Percentiles rank a stretch among this genome's conserved stretches.
phyloP scores from a whole-genome alignment of 805 yeast species.

The Dipodascopsis uninucleata region DNA sequence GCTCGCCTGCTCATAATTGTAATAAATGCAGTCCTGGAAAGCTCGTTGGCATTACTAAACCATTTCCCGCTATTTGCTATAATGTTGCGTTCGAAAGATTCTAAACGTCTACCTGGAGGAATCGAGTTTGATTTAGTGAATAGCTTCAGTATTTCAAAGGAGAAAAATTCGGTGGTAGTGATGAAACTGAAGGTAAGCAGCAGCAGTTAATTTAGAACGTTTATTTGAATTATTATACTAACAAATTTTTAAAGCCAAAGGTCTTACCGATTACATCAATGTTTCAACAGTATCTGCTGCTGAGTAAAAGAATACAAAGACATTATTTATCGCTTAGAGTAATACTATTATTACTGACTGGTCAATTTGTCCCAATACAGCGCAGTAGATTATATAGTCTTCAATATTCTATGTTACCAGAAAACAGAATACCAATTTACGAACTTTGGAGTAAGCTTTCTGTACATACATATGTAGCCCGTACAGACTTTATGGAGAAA shows the following conservation, averaged over 20 bases:
- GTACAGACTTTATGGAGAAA: constrained; percentile 13
- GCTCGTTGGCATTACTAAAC: constrained; percentile 61
- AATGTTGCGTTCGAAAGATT: constrained; percentile 73
- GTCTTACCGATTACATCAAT: constrained; percentile 46
- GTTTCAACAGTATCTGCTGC: constrained; percentile 47
- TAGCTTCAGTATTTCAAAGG: neutral
- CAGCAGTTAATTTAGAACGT: neutral
- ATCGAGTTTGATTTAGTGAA: constrained; percentile 36
- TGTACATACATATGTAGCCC: constrained; percentile 5
- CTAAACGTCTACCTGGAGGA: constrained; percentile 64
- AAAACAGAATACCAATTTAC: constrained; percentile 35
- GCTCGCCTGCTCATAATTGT: constrained; percentile 52
- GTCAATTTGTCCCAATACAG: constrained; percentile 47
- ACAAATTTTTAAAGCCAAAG: constrained; percentile 38
- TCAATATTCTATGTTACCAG: constrained; percentile 53
- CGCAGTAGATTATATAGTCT: constrained; percentile 49
- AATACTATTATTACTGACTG: constrained; percentile 43
- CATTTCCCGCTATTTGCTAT: constrained; percentile 85
- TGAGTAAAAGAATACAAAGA: constrained; percentile 41
- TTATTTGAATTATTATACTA: neutral
- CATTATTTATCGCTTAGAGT: constrained; percentile 46
- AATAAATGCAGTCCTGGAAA: constrained; percentile 52
- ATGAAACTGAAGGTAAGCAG: neutral
- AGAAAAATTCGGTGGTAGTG: neutral
- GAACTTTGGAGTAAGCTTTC: constrained; percentile 24